Percentiles rank a stretch among this genome's conserved stretches.
These are phyloP conservation scores for Puccinellia tenuiflora DNA, from an alignment of 176 grass and related monocot species.

Conservation along the genomic window DNA sequence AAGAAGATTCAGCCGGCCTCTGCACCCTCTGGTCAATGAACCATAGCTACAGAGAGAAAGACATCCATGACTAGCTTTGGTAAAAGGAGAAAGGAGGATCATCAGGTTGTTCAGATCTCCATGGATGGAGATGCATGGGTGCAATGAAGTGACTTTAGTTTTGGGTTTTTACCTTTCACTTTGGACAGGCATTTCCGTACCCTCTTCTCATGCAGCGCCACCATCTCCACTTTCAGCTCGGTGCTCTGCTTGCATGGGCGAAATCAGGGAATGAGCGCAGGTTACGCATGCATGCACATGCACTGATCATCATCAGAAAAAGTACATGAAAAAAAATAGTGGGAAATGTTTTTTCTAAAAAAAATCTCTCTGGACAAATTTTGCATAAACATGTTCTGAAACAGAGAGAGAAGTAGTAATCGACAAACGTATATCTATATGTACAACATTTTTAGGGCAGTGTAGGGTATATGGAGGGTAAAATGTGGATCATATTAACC, in stretches of 20 bases:
- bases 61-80: slow-evolving; percentile 14
- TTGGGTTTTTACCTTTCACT: slow-evolving; percentile 82
- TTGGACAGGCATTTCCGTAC: slow-evolving; percentile 96
- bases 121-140: background rate
- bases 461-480: background rate
- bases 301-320: background rate
- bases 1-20: too few relatives aligned
- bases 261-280: slow-evolving; percentile 26
- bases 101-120: slow-evolving; percentile 18
- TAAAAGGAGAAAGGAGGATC: slow-evolving; percentile 27
- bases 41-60: background rate
- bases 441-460: background rate
- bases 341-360: background rate
- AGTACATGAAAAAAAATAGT: background rate
- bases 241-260: slow-evolving; percentile 47
- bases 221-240: slow-evolving; percentile 98
- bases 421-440: background rate
- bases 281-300: slow-evolving; percentile 11
- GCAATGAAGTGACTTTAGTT: slow-evolving; percentile 8
- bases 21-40: too few relatives aligned
- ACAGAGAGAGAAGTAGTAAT: background rate
- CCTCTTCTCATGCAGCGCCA: slow-evolving; percentile 93
- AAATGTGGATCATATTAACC: background rate
- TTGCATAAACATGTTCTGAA: background rate
- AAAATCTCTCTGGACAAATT: background rate